A percentile compares a stretch with the other conserved stretches of the same genome.
These are phyloP conservation scores for Aureobasidium sp. DNA, from an alignment of 2,329 filamentous ascomycete species.

Conservation along the genomic window DNA sequence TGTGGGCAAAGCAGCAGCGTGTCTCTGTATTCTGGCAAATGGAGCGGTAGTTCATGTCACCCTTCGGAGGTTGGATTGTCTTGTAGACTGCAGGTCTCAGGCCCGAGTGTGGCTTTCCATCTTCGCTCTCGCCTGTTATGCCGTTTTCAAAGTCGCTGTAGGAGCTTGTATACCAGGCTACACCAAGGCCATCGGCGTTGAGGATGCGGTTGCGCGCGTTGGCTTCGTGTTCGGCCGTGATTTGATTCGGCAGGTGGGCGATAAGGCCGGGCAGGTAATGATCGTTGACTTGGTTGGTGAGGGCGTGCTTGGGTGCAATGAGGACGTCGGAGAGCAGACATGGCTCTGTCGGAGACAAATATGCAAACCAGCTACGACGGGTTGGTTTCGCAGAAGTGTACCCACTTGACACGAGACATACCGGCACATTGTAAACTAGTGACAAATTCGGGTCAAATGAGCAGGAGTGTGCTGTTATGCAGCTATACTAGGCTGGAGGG, in stretches of 20 bases:
- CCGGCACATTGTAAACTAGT: conserved; percentile 27
- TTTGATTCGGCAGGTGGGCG: conserved; percentile 33
- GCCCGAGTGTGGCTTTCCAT: conserved; percentile 28
- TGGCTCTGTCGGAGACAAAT: conserved; percentile 46
- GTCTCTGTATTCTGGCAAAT: conserved; percentile 47
- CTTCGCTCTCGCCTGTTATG: conserved; percentile 23
- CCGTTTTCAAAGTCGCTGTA: conserved; percentile 35
- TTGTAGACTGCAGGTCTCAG: conserved; percentile 47
- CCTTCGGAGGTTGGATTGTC: conserved; percentile 44
- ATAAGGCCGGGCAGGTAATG: conserved; percentile 50
- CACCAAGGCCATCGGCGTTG: conserved; percentile 51
- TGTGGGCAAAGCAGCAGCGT: conserved; percentile 47
- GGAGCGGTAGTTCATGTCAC: conserved; percentile 48
- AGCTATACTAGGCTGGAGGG: no score
- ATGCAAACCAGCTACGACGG: conserved; percentile 50
- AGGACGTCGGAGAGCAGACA: conserved; percentile 51
- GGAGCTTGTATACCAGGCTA: conserved; percentile 48
- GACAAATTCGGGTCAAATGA: conserved; percentile 5
- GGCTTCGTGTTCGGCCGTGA: conserved; percentile 38
- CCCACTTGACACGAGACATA: conserved; percentile 18
- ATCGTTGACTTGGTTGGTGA: conserved; percentile 43
- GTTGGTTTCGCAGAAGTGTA: not conserved
- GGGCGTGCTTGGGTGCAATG: conserved; percentile 38
- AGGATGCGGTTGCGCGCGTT: conserved; percentile 46
- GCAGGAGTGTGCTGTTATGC: conserved; percentile 30